Percentiles rank a stretch among this genome's conserved stretches.
These are phyloP conservation scores for Euryodendron excelsum DNA, from an alignment of 148 eudicot species.

Conservation along the genomic window DNA sequence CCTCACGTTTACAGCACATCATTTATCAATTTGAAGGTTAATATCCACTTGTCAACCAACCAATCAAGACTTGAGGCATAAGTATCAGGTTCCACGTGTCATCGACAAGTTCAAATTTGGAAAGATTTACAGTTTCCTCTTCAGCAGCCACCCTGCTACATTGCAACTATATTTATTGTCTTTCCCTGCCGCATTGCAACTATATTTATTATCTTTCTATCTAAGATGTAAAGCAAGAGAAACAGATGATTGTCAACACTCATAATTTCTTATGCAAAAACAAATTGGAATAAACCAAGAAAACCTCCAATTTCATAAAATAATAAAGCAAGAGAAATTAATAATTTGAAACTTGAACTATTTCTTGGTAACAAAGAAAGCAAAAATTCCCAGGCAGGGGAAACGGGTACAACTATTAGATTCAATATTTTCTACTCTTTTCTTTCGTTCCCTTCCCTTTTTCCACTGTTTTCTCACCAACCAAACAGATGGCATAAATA, in stretches of 20 bases:
- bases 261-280: too few relatives aligned
- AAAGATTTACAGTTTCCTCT: not conserved
- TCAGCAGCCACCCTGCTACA: not conserved
- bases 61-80: not conserved
- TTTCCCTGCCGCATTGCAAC: too few relatives aligned
- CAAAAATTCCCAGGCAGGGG: too few relatives aligned
- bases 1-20: not conserved
- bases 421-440: not conserved
- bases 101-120: not conserved
- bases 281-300: too few relatives aligned
- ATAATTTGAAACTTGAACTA: not conserved
- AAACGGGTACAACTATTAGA: not conserved
- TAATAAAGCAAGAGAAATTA: not conserved
- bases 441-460: not conserved
- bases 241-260: not conserved
- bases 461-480: constrained; percentile 2
- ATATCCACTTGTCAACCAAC: not conserved
- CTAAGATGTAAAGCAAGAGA: not conserved
- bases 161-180: not conserved
- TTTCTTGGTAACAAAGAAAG: not conserved
- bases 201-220: too few relatives aligned
- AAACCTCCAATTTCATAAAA: too few relatives aligned
- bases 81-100: not conserved
- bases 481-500: not conserved
- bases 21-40: not conserved